Conservation (phyloP, 176 grass and related monocot species). For the Raddia distichophylla region DNA sequence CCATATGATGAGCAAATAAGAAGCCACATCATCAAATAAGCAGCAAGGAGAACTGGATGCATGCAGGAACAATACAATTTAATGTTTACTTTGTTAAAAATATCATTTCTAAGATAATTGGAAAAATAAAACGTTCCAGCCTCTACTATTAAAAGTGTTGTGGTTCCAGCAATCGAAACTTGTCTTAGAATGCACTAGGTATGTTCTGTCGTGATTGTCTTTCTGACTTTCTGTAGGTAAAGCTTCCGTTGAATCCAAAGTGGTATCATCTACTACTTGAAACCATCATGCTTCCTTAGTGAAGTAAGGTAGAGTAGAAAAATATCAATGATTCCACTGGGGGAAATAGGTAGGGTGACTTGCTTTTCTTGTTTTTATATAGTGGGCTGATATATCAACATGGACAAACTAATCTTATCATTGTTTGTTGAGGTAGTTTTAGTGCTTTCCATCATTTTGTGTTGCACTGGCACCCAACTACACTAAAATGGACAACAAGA, state of each 20-base stretch:
- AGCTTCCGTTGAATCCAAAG: neutral
- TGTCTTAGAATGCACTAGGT: slow-evolving; percentile 24
- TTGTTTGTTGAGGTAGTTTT: neutral
- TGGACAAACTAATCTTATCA: neutral
- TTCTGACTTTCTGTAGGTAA: slow-evolving; percentile 15
- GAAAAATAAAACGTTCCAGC: no score
- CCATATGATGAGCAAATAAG: neutral
- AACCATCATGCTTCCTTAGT: slow-evolving; percentile 36
- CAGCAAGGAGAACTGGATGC: slow-evolving; percentile 2
- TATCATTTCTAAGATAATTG: neutral
- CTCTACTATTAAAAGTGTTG: neutral
- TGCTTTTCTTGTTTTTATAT: slow-evolving; percentile 8
- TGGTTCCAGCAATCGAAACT: slow-evolving; percentile 16
- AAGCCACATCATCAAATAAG: slow-evolving; percentile 1
- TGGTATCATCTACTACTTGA: slow-evolving; percentile 19
- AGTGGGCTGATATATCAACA: no score
- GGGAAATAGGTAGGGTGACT: slow-evolving; percentile 3
- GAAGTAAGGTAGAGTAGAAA: slow-evolving; percentile 1
- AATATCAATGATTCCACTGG: neutral
- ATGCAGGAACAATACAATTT: neutral
- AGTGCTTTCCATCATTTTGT: neutral
- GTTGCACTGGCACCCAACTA: neutral
- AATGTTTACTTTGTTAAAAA: slow-evolving; percentile 24
- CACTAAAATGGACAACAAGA: neutral
- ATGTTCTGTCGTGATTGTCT: slow-evolving; percentile 12